Evolutionary conservation across 2,329 filamentous ascomycete species (phyloP).

Genomic region (Cercospora zeina): DNA sequence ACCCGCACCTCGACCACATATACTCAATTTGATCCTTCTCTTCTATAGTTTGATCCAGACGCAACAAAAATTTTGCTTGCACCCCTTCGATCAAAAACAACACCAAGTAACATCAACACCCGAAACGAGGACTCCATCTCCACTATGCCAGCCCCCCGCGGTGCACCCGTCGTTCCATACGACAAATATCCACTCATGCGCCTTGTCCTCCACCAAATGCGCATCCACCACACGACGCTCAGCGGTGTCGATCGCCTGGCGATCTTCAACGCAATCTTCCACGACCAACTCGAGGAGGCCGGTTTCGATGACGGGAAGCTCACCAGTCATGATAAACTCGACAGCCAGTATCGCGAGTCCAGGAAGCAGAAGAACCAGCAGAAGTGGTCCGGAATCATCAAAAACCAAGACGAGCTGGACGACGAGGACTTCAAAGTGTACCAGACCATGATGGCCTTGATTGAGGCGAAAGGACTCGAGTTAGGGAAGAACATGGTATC

Average conservation of each 20-base stretch:
- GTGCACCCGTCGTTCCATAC: neutral
- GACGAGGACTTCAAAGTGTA: constrained; percentile 5
- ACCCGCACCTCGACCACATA: neutral
- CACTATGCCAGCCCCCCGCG: neutral
- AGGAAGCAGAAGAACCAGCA: neutral
- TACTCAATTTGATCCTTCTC: neutral
- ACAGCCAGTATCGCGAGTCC: constrained; percentile 5
- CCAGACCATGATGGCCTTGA: neutral
- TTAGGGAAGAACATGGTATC: constrained; percentile 1
- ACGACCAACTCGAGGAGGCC: neutral
- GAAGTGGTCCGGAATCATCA: neutral
- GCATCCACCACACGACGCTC: neutral
- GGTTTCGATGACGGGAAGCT: neutral
- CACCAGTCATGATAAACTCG: neutral
- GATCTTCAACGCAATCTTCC: neutral
- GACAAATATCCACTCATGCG: constrained; percentile 2
- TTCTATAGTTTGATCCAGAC: neutral
- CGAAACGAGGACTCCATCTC: neutral
- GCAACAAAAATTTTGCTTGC: neutral
- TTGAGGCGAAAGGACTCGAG: neutral
- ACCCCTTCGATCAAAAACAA: too few species aligned
- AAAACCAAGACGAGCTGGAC: neutral
- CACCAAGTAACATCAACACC: neutral
- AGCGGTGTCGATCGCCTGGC: neutral
- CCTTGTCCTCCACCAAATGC: constrained; percentile 1